These are phyloP conservation scores for Silybum marianum DNA, from an alignment of 129 eudicot species.

Conservation along the genomic window DNA sequence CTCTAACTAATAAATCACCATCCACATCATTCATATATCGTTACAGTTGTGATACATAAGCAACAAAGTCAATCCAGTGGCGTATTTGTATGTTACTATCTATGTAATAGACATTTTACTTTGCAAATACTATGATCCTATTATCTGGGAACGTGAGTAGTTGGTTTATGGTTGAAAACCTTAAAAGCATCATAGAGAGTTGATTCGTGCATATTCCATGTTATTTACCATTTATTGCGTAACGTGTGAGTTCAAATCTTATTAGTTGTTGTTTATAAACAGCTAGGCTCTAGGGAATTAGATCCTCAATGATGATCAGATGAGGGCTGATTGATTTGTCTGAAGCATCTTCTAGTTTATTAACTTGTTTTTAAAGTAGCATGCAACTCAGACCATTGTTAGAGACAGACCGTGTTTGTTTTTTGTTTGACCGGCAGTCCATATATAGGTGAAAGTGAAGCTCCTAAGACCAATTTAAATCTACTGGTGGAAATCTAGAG, in stretches of 20 bases:
- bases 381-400: not conserved
- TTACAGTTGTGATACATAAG: not conserved
- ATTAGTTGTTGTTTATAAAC: not conserved
- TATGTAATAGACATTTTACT: not conserved
- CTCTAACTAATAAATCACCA: not conserved
- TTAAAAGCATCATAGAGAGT: not conserved
- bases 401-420: not conserved
- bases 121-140: not conserved
- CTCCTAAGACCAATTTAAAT: not conserved
- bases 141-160: conserved; percentile 2
- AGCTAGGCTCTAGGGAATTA: not conserved
- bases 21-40: not conserved
- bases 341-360: not conserved
- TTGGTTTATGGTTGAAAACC: conserved; percentile 17
- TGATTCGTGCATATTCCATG: not conserved
- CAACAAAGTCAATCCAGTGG: not conserved
- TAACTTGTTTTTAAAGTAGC: not conserved
- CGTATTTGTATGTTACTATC: not conserved
- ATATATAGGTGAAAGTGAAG: not conserved
- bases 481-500: not conserved
- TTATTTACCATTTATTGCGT: not conserved
- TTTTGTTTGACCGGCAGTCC: not conserved
- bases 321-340: not conserved
- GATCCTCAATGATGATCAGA: not conserved
- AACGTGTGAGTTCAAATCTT: not conserved